Evolutionary conservation across 1,284 basidiomycete species (phyloP), one percentile per base, ranked within the genome.

Genomic region (Paramarasmius palmivorus): DNA sequence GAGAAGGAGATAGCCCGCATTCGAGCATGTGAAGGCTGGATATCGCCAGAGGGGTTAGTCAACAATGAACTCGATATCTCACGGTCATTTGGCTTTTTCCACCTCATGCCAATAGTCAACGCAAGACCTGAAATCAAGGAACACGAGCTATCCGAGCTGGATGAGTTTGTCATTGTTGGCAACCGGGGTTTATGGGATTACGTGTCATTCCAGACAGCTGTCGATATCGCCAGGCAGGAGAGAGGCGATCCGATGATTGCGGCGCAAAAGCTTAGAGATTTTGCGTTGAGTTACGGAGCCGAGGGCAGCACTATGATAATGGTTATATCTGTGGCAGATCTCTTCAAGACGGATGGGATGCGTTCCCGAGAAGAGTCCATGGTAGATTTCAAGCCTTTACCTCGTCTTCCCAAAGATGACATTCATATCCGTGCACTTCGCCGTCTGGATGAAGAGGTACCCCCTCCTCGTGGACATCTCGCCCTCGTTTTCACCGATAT

Each of bases 401-500:
- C 68, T 57, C 54, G 64, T 52, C 56, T 68, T 60, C 73, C 20
- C 22, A 73, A 76, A 61, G 69, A 79, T 44, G 76, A 78, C 17
- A 81, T 84, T 38, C 72, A 72, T 19, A 82, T 88, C 65, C 73
- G 75, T 6, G 73, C 73, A 56, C 70, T 86, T 37, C 68, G 74
- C n/a, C 76, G 83, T 57, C 75, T 99, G 29, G 86, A 88, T 51
- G 81, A 82, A 42, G 95, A 98, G 66, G 90, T 98, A 48, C 79
- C 89, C 2, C 86, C 97, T 0, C 97, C 97, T 0, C 83, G 77
- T 4, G 97, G 97, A 0, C 89, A 93, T 65, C 77, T 99, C 37
- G 92, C 95, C 15, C 82, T 99, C 49, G 96, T 97, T 20, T 99
- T 99, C 72, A 99, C 96, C 17, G 97, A 99, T 74, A 98, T 99